Conservation (phyloP, 768 basidiomycete genomes). For the Filobasidium wieringae region DNA sequence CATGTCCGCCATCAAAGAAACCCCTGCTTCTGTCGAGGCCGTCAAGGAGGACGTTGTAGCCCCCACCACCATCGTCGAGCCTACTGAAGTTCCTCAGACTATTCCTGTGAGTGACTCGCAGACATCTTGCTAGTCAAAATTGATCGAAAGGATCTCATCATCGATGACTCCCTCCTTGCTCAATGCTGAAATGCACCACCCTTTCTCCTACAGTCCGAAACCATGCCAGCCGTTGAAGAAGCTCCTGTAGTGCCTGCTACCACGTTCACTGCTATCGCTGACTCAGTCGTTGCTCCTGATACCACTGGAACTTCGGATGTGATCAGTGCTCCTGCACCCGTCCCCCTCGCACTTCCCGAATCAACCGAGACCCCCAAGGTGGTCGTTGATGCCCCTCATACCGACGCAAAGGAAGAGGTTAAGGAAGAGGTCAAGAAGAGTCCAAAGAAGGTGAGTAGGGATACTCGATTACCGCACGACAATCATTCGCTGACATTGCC, state of each 20-base stretch:
- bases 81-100: too few species aligned
- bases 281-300: neutral
- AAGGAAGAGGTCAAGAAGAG: slow-evolving; percentile 3
- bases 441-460: neutral
- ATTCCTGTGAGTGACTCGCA: neutral
- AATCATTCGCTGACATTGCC: neutral
- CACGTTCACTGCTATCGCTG: neutral
- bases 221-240: too few species aligned
- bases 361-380: neutral
- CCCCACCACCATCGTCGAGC: neutral
- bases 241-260: neutral
- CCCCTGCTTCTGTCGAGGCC: neutral
- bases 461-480: neutral
- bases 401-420: neutral
- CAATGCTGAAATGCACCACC: too few species aligned
- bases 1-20: neutral
- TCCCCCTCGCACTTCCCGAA: too few species aligned
- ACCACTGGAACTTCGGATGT: too few species aligned
- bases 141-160: neutral
- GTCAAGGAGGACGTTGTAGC: neutral
- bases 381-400: neutral
- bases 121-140: neutral
- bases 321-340: too few species aligned
- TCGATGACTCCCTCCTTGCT: neutral
- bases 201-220: too few species aligned